Evolutionary conservation across 345 rosid species (phyloP), one percentile per base, ranked within the genome.

Genomic region (Bruguiera parviflora): DNA sequence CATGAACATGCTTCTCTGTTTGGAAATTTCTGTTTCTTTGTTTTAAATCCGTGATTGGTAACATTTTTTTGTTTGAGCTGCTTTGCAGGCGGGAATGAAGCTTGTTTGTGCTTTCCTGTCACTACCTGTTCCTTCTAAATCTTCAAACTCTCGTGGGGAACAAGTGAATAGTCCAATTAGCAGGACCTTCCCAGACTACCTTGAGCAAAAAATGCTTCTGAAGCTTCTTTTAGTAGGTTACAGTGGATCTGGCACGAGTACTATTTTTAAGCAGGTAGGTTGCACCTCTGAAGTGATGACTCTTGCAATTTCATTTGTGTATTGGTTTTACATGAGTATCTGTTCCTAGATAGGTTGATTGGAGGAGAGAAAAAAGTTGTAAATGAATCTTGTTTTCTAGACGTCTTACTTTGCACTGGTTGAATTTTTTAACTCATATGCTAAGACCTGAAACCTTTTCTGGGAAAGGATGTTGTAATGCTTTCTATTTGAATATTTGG

Each of bases 191-290:
- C 89, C 92, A 21, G 97, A 90, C 69, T 92, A 90, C 72, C 74
- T 89, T 73, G 97, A 86, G 77, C 95, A 81, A 66, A 83, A 88
- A 73, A 77, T 83, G 33, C 75, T 88, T 75, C 92, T 89, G 73
- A 96, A 90, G 67, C 78, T 92, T 66, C 92, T 96, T 51, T 84
- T 96, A 79, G 98, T 92, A 79, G 99, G 99, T 64, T 79, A 65
- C 72, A 77, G 62, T 58, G 98, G 98, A 72, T 90, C 98, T 76
- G 99, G 99, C 71, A 89, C 98, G n/a, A 92, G 99, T 71, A 96
- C 98, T 11, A 86, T 96, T 66, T 96, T 90, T 79, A 96, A 96
- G 84, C 99, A 92, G 99, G 99, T 92, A 53, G 43, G 49, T 43
- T 43, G 18, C 49, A 43, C 49, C 49, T 43, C 49, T 0, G 5